phyloP scores from a whole-genome alignment of 2,329 filamentous ascomycete species.

The Macroventuria anomochaeta region DNA sequence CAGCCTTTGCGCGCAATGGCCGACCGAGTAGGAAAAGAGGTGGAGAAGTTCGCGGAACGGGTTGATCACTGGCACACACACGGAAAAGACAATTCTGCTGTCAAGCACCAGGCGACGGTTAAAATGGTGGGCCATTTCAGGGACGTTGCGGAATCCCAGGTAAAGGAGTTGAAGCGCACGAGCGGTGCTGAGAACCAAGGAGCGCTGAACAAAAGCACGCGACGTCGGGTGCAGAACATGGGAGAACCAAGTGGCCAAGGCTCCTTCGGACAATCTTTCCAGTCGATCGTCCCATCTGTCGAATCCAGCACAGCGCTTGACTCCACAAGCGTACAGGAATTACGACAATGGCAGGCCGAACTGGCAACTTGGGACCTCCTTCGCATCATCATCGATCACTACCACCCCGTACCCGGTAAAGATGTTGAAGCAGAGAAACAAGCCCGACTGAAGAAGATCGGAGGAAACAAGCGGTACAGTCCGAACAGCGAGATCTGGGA shows the following conservation, averaged over 20 bases:
- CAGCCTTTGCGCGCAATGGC: slow-evolving; percentile 69
- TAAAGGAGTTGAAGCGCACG: slow-evolving; percentile 54
- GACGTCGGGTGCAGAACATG: slow-evolving; percentile 43
- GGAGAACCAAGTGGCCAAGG: slow-evolving; percentile 26
- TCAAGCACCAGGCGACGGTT: slow-evolving; percentile 61
- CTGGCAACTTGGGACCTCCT: slow-evolving; percentile 90
- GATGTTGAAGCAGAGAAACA: slow-evolving; percentile 43
- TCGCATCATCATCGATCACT: slow-evolving; percentile 74
- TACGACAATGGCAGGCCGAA: slow-evolving; percentile 78
- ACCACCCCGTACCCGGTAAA: slow-evolving; percentile 54
- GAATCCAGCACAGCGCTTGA: slow-evolving; percentile 27
- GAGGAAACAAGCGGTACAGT: slow-evolving; percentile 58
- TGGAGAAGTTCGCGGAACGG: slow-evolving; percentile 83
- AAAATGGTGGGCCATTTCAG: slow-evolving; percentile 51
- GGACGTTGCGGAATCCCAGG: slow-evolving; percentile 60
- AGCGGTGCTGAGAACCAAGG: slow-evolving; percentile 49
- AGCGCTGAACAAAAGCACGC: slow-evolving; percentile 39
- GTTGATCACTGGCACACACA: slow-evolving; percentile 71
- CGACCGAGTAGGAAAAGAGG: slow-evolving; percentile 76
- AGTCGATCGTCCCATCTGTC: slow-evolving; percentile 25
- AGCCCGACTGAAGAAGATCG: slow-evolving; percentile 39
- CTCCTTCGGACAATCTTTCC: slow-evolving; percentile 27
- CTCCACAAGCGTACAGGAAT: slow-evolving; percentile 54
- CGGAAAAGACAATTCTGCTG: slow-evolving; percentile 39
- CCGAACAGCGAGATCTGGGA: slow-evolving; percentile 70